Evolutionary conservation across 2,329 filamentous ascomycete genomes (phyloP).

Genomic region (Microcyclospora tardicrescens): DNA sequence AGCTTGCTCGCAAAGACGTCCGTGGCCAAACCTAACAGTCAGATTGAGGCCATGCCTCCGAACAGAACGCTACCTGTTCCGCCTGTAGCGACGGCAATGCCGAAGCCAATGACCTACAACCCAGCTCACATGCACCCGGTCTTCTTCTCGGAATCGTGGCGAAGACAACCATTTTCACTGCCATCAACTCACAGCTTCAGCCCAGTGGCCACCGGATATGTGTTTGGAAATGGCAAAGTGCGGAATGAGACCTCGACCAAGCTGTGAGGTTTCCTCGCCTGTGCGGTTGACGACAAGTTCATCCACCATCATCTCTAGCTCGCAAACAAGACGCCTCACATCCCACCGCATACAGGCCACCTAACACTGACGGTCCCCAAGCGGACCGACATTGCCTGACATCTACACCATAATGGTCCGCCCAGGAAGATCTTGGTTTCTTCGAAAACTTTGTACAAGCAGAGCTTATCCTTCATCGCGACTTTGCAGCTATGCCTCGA

Average conservation of each 20-base stretch:
- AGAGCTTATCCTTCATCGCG: too few species aligned
- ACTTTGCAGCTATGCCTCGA: too few species aligned
- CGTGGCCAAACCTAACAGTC: constrained; percentile 23
- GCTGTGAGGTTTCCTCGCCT: constrained; percentile 7
- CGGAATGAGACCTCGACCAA: constrained; percentile 10
- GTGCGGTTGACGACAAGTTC: too few species aligned
- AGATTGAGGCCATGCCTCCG: constrained; percentile 38
- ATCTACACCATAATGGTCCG: too few species aligned
- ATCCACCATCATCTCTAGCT: too few species aligned
- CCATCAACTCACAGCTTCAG: constrained; percentile 26
- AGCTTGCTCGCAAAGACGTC: constrained; percentile 6
- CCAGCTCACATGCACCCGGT: constrained; percentile 56
- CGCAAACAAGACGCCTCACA: too few species aligned
- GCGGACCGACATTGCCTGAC: too few species aligned
- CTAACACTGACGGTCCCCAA: too few species aligned
- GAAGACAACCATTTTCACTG: constrained; percentile 39
- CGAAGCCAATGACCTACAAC: constrained; percentile 29
- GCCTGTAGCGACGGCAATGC: constrained; percentile 1
- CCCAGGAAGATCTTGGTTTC: too few species aligned
- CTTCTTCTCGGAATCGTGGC: constrained; percentile 57
- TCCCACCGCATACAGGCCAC: too few species aligned
- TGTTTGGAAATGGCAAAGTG: constrained; percentile 14
- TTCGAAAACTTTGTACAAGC: too few species aligned
- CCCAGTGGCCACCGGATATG: constrained; percentile 34
- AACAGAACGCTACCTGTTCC: constrained; percentile 4